These are phyloP conservation scores for Trifolium fragiferum DNA, from an alignment of 306 rosid genomes.

Conservation along the genomic window DNA sequence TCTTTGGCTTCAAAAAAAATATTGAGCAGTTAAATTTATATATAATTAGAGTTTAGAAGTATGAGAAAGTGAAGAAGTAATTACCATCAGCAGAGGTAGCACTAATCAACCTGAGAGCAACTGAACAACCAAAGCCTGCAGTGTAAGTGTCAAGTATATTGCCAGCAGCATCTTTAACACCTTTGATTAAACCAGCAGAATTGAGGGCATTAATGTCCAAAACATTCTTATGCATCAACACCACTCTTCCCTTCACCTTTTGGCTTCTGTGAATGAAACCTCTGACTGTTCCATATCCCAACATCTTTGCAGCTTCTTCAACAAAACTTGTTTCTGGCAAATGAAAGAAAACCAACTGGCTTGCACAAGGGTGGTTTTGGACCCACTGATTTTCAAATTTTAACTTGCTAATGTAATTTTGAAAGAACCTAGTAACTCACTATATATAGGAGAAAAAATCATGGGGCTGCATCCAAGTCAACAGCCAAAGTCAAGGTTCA, in stretches of 20 bases:
- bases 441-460: not conserved
- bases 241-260: conserved; percentile 6
- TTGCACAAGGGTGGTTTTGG: not conserved
- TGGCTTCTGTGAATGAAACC: not conserved
- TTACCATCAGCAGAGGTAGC: not conserved
- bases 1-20: too few relatives aligned
- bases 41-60: too few relatives aligned
- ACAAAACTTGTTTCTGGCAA: not conserved
- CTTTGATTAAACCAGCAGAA: not conserved
- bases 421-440: too few relatives aligned
- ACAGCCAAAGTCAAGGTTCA: not conserved
- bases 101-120: not conserved
- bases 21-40: too few relatives aligned
- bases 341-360: not conserved
- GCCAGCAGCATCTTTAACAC: not conserved
- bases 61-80: too few relatives aligned
- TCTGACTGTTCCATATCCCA: not conserved
- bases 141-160: not conserved
- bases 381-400: too few relatives aligned
- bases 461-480: not conserved
- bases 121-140: not conserved
- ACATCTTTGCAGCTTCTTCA: conserved; percentile 1
- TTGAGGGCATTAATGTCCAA: not conserved
- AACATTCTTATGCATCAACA: conserved; percentile 3
- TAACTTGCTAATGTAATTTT: not conserved